A percentile compares a stretch with the other conserved stretches of the same genome.
Conservation (phyloP, 805 yeast species). For the Teunomyces funiuensis region DNA sequence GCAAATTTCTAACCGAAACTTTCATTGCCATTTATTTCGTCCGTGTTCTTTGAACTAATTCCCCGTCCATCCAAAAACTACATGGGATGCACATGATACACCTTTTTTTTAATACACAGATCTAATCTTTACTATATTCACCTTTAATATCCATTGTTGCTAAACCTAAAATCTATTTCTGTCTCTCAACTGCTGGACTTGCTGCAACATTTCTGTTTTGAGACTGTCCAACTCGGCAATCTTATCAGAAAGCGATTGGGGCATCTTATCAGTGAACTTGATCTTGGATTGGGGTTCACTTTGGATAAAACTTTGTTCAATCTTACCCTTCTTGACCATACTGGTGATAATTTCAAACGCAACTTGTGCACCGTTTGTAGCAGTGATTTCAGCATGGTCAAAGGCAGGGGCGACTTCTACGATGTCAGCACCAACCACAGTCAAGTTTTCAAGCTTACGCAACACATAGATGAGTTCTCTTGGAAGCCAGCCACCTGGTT, state of each 20-base stretch:
- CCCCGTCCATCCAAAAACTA: background rate
- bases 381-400: slow-evolving; percentile 64
- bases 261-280: background rate
- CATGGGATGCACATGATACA: background rate
- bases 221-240: slow-evolving; percentile 16
- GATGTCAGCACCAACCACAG: slow-evolving; percentile 55
- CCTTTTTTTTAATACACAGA: slow-evolving; percentile 3
- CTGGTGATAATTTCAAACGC: slow-evolving; percentile 70
- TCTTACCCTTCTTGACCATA: slow-evolving; percentile 63
- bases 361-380: slow-evolving; percentile 69
- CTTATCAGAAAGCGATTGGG: slow-evolving; percentile 5
- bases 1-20: background rate
- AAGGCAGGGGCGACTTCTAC: slow-evolving; percentile 64
- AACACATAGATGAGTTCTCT: slow-evolving; percentile 52
- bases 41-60: background rate
- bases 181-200: slow-evolving; percentile 3
- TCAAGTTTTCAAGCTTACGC: slow-evolving; percentile 43
- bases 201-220: slow-evolving; percentile 8
- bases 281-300: background rate
- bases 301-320: background rate
- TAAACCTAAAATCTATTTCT: background rate
- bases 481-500: slow-evolving; percentile 60
- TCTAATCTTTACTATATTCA: background rate
- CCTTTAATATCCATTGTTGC: too few species aligned
- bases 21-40: slow-evolving; percentile 4